phyloP scores from a whole-genome alignment of 345 rosid species.

The Excoecaria cochinchinensis region DNA sequence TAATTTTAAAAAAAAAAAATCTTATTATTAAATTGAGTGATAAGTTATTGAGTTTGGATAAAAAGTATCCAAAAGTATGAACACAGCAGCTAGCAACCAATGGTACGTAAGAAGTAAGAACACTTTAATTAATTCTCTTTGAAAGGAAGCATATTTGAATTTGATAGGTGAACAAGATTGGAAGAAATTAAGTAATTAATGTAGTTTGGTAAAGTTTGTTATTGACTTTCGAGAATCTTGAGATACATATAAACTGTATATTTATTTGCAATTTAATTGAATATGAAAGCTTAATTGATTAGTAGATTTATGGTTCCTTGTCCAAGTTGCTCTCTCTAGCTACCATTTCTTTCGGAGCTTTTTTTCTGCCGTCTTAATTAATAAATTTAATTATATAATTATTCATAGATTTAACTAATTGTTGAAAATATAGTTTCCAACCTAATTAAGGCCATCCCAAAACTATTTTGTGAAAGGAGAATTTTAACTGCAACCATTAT shows the following conservation, averaged over 20 bases:
- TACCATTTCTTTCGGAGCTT: background rate
- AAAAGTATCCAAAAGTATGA: no score
- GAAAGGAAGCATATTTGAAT: slow-evolving; percentile 28
- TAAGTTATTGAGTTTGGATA: no score
- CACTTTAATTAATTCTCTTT: slow-evolving; percentile 26
- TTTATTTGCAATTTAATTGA: background rate
- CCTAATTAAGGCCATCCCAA: no score
- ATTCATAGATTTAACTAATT: no score
- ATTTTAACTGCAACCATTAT: no score
- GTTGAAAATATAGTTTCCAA: no score
- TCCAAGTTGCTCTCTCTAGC: slow-evolving; percentile 14
- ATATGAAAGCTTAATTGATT: background rate
- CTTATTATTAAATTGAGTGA: no score
- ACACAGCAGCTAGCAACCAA: background rate
- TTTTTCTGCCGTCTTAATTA: no score
- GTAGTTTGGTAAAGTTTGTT: slow-evolving; percentile 52
- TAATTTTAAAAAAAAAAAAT: no score
- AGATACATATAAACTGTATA: background rate
- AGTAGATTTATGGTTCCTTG: slow-evolving; percentile 9
- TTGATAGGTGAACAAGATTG: slow-evolving; percentile 51
- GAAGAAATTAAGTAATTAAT: slow-evolving; percentile 11
- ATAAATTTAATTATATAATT: no score
- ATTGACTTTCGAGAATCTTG: slow-evolving; percentile 35
- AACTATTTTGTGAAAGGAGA: no score
- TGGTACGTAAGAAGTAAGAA: background rate